Percentiles rank a stretch among this genome's conserved stretches.
These are phyloP conservation scores for Russula emetica DNA, from an alignment of 768 basidiomycete genomes.

Conservation along the genomic window DNA sequence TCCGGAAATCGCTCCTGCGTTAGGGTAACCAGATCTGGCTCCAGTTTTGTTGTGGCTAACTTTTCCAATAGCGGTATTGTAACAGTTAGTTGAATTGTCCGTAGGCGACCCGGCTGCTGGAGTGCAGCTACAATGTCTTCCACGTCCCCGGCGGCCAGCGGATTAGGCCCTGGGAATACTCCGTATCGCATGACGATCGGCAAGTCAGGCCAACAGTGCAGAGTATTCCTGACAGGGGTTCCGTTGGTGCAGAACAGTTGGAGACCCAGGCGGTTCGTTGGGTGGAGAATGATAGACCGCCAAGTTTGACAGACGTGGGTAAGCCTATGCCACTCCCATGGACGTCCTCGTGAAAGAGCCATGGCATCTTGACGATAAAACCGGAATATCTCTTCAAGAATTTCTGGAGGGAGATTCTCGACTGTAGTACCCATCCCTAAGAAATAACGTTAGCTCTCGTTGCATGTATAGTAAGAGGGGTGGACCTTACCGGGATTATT, in stretches of 20 bases:
- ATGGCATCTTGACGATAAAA: neutral
- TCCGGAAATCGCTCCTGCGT: neutral
- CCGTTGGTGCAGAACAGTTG: conserved; percentile 9
- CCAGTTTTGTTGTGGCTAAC: neutral
- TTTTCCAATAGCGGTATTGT: neutral
- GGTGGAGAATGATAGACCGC: neutral
- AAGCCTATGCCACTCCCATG: conserved; percentile 12
- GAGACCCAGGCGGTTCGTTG: neutral
- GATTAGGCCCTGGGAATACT: neutral
- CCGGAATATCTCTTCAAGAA: neutral
- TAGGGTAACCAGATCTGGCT: neutral
- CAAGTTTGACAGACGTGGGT: conserved; percentile 8
- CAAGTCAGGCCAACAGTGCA: conserved; percentile 7
- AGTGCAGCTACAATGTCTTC: conserved; percentile 3
- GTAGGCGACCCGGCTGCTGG: conserved; percentile 1
- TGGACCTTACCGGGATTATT: neutral
- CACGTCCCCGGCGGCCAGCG: neutral
- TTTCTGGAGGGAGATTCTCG: neutral
- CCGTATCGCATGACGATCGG: conserved; percentile 15
- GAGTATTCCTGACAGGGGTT: neutral
- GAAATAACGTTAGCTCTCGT: neutral
- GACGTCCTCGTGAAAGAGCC: neutral
- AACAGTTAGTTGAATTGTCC: neutral
- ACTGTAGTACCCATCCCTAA: neutral
- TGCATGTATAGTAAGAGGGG: too few species aligned